phyloP scores from a whole-genome alignment of 2,329 filamentous ascomycete genomes.

The Neonectria faginata region DNA sequence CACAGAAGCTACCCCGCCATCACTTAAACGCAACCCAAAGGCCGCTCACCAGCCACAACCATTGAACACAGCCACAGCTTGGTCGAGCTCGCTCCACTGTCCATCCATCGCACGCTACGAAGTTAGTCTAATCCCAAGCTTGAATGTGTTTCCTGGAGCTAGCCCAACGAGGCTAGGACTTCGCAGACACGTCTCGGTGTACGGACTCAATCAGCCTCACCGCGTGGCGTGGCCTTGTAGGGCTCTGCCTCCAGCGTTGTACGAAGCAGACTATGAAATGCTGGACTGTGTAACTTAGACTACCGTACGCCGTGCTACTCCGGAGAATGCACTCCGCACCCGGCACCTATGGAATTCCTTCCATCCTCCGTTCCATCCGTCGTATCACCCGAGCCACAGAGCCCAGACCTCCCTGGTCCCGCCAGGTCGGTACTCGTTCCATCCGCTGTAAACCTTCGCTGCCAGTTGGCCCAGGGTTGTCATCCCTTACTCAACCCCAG shows the following conservation, averaged over 20 bases:
- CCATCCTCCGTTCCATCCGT: background rate
- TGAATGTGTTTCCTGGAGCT: background rate
- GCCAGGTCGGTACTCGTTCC: background rate
- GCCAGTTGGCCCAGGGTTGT: too few relatives aligned
- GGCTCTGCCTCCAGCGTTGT: conserved; percentile 8
- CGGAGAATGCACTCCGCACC: background rate
- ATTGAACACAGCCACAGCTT: background rate
- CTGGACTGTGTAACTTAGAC: too few relatives aligned
- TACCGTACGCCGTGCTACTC: too few relatives aligned
- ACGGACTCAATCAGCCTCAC: conserved; percentile 22
- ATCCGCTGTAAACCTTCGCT: background rate
- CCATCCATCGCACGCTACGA: too few relatives aligned
- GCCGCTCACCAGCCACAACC: too few relatives aligned
- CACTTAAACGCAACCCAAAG: too few relatives aligned
- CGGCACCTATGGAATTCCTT: background rate
- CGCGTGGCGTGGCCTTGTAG: conserved; percentile 22
- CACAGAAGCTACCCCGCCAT: conserved; percentile 26
- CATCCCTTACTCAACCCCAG: background rate
- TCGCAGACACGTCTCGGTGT: conserved; percentile 8
- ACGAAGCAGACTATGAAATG: conserved; percentile 8
- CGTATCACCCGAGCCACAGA: background rate
- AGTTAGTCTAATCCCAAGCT: too few relatives aligned
- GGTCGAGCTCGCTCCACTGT: background rate
- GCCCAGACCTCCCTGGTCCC: background rate
- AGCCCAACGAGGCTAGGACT: conserved; percentile 16